Evolutionary conservation across 2,329 filamentous ascomycete species (phyloP).

Genomic region (Davidsoniella australis): DNA sequence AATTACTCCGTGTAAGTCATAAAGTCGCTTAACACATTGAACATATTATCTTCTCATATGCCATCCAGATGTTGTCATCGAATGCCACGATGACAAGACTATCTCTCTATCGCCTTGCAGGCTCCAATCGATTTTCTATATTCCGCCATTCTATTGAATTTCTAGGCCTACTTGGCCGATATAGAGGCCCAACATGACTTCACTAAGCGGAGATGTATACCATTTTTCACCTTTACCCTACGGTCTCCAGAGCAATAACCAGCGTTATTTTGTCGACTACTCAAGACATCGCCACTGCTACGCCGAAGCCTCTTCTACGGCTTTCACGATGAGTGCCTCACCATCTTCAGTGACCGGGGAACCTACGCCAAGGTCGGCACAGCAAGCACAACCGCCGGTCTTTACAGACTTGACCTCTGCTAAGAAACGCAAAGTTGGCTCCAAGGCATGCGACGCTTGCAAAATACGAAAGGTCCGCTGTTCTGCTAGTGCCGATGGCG

Average conservation of each 20-base stretch:
- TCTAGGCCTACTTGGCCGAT: neutral
- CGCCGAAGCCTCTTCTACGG: neutral
- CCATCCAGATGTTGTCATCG: slow-evolving; percentile 5
- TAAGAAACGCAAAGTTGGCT: slow-evolving; percentile 11
- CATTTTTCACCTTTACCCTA: too few relatives aligned
- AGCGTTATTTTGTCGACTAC: too few relatives aligned
- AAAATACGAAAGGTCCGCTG: slow-evolving; percentile 36
- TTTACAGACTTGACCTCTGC: neutral
- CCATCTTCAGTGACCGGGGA: neutral
- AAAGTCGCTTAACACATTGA: too few relatives aligned
- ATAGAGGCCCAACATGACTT: too few relatives aligned
- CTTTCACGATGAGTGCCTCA: neutral
- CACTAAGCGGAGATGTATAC: too few relatives aligned
- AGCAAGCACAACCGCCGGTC: neutral
- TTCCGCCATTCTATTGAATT: neutral
- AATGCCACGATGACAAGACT: slow-evolving; percentile 2
- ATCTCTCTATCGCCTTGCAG: neutral
- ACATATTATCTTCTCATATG: too few relatives aligned
- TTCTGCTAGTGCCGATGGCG: slow-evolving; percentile 19
- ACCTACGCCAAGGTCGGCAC: neutral
- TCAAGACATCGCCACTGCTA: too few relatives aligned
- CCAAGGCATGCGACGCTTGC: slow-evolving; percentile 30
- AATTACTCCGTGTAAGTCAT: too few relatives aligned
- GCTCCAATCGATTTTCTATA: neutral
- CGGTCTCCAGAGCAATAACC: too few relatives aligned